These are phyloP conservation scores for Pterulicium gracile DNA, from an alignment of 1,284 basidiomycete genomes.

Conservation along the genomic window DNA sequence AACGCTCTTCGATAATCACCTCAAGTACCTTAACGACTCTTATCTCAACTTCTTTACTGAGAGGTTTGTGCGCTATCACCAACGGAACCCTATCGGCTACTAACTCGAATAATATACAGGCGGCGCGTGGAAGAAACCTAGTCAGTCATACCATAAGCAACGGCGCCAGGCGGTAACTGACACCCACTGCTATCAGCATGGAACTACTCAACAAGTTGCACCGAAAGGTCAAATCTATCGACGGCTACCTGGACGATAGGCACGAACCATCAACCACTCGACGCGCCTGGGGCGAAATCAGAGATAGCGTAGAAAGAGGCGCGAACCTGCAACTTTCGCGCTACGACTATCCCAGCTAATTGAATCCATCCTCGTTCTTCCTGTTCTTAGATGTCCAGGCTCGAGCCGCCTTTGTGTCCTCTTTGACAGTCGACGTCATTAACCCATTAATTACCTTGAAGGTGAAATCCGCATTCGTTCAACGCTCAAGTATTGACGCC, in stretches of 20 bases:
- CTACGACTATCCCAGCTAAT: too few relatives aligned
- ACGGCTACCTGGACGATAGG: slow-evolving; percentile 54
- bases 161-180: too few relatives aligned
- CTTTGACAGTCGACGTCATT: slow-evolving; percentile 65
- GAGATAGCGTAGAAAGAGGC: slow-evolving; percentile 78
- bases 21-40: slow-evolving; percentile 59
- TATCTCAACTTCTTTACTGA: slow-evolving; percentile 81
- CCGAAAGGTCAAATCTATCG: slow-evolving; percentile 55
- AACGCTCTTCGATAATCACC: slow-evolving; percentile 60
- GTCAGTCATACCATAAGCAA: slow-evolving; percentile 30
- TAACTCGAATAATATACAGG: slow-evolving; percentile 26
- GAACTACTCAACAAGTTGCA: slow-evolving; percentile 64
- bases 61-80: slow-evolving; percentile 38
- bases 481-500: slow-evolving; percentile 4
- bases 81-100: slow-evolving; percentile 11
- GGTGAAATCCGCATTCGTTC: slow-evolving; percentile 25
- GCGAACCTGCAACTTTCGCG: slow-evolving; percentile 4
- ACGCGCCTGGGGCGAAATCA: slow-evolving; percentile 70
- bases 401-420: slow-evolving; percentile 63
- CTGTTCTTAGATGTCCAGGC: slow-evolving; percentile 59
- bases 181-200: slow-evolving; percentile 52
- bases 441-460: slow-evolving; percentile 55
- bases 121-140: slow-evolving; percentile 77
- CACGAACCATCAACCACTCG: slow-evolving; percentile 52
- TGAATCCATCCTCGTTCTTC: slow-evolving; percentile 1